Base-by-base conservation (phyloP, 352 stramenopile genomes). In the Pythium plurisporium region DNA sequence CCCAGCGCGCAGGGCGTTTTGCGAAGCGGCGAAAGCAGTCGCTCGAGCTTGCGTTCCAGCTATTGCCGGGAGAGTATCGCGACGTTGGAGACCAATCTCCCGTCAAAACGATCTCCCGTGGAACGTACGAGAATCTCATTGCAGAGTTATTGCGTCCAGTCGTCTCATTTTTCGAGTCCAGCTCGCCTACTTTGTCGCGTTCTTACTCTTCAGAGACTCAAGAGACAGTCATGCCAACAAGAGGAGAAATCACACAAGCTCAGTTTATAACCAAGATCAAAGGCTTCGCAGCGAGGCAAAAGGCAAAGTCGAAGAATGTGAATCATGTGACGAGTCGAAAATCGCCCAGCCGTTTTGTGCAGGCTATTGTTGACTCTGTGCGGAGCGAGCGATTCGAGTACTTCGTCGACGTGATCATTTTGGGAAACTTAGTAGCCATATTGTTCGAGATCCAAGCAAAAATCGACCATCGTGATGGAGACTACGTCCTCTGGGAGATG, bases 391-490 rank as follows among this genome's bases (percentile, higher is more conserved):
- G 62, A 45, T 82, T 79, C 33, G 72, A 82, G 19, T 69, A 62
- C 17, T 41, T 30, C 5, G 54, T 81, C 19, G 68, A 81, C 29
- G 15, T 72, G 3, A 59, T 82, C 17, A 76, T 82, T 37, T 49
- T 83, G 1, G 62, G 45, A 6, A 87, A 84, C 27, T 53, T 79
- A 23, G 40, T 71, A 5, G 66, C 68, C 5, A 87, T 86, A 37
- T 57, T 82, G 1, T 37, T 79, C 38, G 77, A 86, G 55, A 73
- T 76, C 20, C 72, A 84, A 48, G 67, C 73, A 2, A 80, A 73
- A 37, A 79, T 82, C 47, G 50, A 69, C 10, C 61, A 48, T 15
- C 36, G 67, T 0, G 43, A 68, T 9, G 27, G 31, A 3, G 29
- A 55, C n/a, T 79, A 70, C 25, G 27, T 69, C 29, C 47, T 49